Evolutionary conservation across 768 basidiomycete genomes (phyloP).

Genomic region (Serendipita sp.): DNA sequence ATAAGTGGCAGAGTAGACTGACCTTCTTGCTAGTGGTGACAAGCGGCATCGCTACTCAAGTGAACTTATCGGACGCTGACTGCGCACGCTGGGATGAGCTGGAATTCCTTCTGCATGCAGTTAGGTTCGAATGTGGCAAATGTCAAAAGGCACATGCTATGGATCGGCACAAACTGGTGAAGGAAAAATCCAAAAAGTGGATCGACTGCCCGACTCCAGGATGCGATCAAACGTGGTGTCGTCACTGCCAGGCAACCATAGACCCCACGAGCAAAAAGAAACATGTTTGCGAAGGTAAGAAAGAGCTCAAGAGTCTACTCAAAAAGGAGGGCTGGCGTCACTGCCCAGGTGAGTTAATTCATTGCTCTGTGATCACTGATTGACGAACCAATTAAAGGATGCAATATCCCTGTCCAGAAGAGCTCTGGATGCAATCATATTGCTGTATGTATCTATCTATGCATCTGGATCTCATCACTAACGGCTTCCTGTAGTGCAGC

Average conservation of each 20-base stretch:
- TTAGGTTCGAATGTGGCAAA: background rate
- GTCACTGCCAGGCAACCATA: conserved; percentile 33
- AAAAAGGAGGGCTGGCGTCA: conserved; percentile 41
- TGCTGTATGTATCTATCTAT: background rate
- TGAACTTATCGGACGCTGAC: background rate
- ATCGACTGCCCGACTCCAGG: conserved; percentile 32
- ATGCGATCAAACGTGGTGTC: conserved; percentile 45
- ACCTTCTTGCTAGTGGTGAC: background rate
- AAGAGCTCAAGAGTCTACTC: conserved; percentile 38
- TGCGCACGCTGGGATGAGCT: conserved; percentile 5
- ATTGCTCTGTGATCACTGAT: too few relatives aligned
- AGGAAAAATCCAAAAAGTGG: conserved; percentile 15
- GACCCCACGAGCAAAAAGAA: conserved; percentile 20
- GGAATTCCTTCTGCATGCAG: background rate
- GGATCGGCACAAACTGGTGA: background rate
- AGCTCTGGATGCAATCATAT: background rate
- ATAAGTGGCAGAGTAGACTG: background rate
- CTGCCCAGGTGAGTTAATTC: conserved; percentile 33
- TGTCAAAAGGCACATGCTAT: background rate
- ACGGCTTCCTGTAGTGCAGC: background rate
- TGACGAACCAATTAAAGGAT: background rate
- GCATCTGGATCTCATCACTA: background rate
- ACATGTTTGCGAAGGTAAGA: conserved; percentile 38
- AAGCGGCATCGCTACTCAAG: conserved; percentile 1
- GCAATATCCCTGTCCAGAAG: background rate